A percentile compares a stretch with the other conserved stretches of the same genome.
These are phyloP conservation scores for Aspergillaceae sp. DNA, from an alignment of 2,329 filamentous ascomycete species.

Conservation along the genomic window DNA sequence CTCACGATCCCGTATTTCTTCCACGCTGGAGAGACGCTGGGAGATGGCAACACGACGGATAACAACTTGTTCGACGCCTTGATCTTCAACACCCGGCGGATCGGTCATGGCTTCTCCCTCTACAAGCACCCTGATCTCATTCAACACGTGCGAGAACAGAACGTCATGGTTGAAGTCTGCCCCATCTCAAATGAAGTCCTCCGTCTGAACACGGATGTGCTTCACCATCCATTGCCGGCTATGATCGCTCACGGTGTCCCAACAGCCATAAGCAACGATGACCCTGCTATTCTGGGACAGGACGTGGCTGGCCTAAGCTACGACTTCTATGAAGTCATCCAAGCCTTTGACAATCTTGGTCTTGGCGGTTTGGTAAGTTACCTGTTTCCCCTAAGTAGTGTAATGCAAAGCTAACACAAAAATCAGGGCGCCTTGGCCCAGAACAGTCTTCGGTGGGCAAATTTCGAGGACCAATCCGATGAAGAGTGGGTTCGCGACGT, in stretches of 20 bases:
- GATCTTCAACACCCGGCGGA: constrained; percentile 70
- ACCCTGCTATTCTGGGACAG: constrained; percentile 79
- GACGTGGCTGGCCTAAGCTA: constrained; percentile 73
- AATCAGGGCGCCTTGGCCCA: constrained; percentile 57
- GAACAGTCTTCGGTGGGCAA: constrained; percentile 80
- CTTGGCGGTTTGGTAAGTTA: constrained; percentile 66
- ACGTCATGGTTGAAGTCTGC: constrained; percentile 77
- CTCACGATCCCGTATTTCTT: constrained; percentile 88
- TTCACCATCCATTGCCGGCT: constrained; percentile 70
- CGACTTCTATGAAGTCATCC: constrained; percentile 86
- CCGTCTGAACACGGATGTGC: constrained; percentile 64
- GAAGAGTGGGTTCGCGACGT: constrained; percentile 66
- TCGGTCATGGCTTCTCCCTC: constrained; percentile 78
- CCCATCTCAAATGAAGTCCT: constrained; percentile 86
- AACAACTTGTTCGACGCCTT: constrained; percentile 80
- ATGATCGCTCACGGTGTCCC: constrained; percentile 73
- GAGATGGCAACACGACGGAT: constrained; percentile 66
- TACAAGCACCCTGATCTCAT: constrained; percentile 84
- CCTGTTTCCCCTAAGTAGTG: neutral
- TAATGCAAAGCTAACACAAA: neutral
- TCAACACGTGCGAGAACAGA: constrained; percentile 76
- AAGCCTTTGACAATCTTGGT: constrained; percentile 84
- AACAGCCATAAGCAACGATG: constrained; percentile 78
- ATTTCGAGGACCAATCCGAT: constrained; percentile 66
- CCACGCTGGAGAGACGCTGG: constrained; percentile 84